A percentile compares a stretch with the other conserved stretches of the same genome.
phyloP scores from a whole-genome alignment of 352 stramenopile species.

The Nothophytophthora sp. region DNA sequence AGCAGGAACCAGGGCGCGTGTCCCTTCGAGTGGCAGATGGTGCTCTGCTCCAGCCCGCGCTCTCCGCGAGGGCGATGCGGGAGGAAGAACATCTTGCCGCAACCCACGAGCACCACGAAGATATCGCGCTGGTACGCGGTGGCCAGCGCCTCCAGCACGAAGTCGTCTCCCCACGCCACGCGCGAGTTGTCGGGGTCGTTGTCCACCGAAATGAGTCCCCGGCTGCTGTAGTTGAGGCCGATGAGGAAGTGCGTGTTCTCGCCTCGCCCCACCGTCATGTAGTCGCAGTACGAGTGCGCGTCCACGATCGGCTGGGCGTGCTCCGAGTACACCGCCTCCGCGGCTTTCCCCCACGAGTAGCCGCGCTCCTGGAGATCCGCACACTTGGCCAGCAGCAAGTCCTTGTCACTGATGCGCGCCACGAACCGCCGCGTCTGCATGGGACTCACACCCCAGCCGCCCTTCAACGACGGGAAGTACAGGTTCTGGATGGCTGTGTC shows the following conservation, averaged over 20 bases:
- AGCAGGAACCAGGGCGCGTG: slow-evolving; percentile 87
- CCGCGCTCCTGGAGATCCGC: slow-evolving; percentile 77
- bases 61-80: slow-evolving; percentile 68
- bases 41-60: slow-evolving; percentile 37
- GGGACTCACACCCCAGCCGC: slow-evolving; percentile 82
- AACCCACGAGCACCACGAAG: slow-evolving; percentile 87
- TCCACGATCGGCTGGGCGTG: slow-evolving; percentile 72
- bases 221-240: slow-evolving; percentile 77
- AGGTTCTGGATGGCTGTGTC: slow-evolving; percentile 85
- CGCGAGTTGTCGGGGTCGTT: slow-evolving; percentile 73
- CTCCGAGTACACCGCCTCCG: slow-evolving; percentile 78
- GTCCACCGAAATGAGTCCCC: slow-evolving; percentile 81
- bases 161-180: slow-evolving; percentile 88
- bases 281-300: slow-evolving; percentile 82
- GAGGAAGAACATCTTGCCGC: slow-evolving; percentile 90
- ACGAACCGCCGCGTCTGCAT: slow-evolving; percentile 85
- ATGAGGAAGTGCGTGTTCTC: slow-evolving; percentile 82
- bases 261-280: slow-evolving; percentile 80
- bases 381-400: slow-evolving; percentile 79
- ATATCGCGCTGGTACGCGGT: slow-evolving; percentile 89
- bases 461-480: slow-evolving; percentile 82
- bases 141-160: slow-evolving; percentile 81
- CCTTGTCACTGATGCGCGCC: slow-evolving; percentile 59
- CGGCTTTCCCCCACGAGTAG: slow-evolving; percentile 75
- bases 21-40: slow-evolving; percentile 68